Evolutionary conservation across 352 stramenopile species (phyloP).

Genomic region (Pythium folliculosum): DNA sequence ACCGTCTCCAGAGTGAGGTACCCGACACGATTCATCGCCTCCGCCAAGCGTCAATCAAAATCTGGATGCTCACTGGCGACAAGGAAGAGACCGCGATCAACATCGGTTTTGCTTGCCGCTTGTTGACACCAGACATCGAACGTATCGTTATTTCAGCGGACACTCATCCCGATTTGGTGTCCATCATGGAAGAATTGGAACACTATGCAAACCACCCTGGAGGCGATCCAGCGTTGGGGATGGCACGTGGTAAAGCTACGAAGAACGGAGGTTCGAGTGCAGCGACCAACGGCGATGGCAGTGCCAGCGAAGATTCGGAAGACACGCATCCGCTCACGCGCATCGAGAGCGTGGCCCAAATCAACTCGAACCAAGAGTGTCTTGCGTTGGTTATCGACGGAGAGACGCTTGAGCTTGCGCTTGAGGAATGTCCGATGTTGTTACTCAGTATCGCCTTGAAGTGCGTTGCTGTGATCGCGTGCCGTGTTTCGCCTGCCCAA

Average conservation of each 20-base stretch:
- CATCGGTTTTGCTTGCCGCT: constrained; percentile 77
- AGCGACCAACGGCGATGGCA: constrained; percentile 42
- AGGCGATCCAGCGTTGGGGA: constrained; percentile 19
- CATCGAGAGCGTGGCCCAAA: constrained; percentile 64
- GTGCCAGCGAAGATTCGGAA: constrained; percentile 30
- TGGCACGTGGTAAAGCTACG: constrained; percentile 19
- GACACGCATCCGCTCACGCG: constrained; percentile 60
- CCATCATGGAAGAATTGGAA: constrained; percentile 69
- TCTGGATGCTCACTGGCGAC: constrained; percentile 95
- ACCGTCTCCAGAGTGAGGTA: constrained; percentile 92
- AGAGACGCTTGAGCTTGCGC: constrained; percentile 53
- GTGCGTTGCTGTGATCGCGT: constrained; percentile 69
- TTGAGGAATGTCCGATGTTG: constrained; percentile 74
- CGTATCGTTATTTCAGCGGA: constrained; percentile 80
- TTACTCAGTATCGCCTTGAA: constrained; percentile 66
- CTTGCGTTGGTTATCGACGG: constrained; percentile 64
- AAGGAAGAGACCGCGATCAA: constrained; percentile 96
- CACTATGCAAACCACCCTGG: constrained; percentile 40
- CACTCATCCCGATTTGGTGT: constrained; percentile 62
- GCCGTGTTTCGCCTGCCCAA: constrained; percentile 79
- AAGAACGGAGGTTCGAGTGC: constrained; percentile 6
- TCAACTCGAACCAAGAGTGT: constrained; percentile 43
- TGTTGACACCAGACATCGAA: constrained; percentile 92
- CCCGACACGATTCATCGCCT: constrained; percentile 82
- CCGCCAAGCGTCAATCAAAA: constrained; percentile 91